These are phyloP conservation scores for Leccinum pallidistipes DNA, from an alignment of 1,284 basidiomycete genomes.

Conservation along the genomic window DNA sequence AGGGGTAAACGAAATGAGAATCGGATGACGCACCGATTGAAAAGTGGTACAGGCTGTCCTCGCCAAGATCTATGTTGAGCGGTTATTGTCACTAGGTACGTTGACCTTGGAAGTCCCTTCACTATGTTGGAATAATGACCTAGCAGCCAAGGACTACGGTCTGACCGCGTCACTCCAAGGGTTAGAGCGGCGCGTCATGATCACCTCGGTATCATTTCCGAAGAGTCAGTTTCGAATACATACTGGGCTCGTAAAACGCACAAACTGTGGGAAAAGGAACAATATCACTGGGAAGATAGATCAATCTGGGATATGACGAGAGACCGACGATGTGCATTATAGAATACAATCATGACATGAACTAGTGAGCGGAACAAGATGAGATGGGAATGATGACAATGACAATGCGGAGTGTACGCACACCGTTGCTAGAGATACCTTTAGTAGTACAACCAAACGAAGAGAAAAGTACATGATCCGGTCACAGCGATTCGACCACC, in stretches of 20 bases:
- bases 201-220: neutral
- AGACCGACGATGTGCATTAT: neutral
- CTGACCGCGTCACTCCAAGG: neutral
- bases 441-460: constrained; percentile 2
- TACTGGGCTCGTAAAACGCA: neutral
- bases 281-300: neutral
- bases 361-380: neutral
- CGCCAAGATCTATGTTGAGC: neutral
- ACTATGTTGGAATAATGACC: neutral
- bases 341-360: neutral
- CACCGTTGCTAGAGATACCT: neutral
- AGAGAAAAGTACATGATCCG: neutral
- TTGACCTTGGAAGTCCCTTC: neutral
- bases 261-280: neutral
- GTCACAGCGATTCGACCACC: constrained; percentile 31
- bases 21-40: neutral
- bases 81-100: neutral
- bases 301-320: neutral
- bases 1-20: neutral
- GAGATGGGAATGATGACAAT: neutral
- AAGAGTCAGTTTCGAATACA: neutral
- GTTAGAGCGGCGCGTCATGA: neutral
- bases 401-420: neutral
- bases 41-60: neutral
- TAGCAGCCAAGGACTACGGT: neutral